phyloP scores from a whole-genome alignment of 1,284 basidiomycete species.

The Mycena sp. region DNA sequence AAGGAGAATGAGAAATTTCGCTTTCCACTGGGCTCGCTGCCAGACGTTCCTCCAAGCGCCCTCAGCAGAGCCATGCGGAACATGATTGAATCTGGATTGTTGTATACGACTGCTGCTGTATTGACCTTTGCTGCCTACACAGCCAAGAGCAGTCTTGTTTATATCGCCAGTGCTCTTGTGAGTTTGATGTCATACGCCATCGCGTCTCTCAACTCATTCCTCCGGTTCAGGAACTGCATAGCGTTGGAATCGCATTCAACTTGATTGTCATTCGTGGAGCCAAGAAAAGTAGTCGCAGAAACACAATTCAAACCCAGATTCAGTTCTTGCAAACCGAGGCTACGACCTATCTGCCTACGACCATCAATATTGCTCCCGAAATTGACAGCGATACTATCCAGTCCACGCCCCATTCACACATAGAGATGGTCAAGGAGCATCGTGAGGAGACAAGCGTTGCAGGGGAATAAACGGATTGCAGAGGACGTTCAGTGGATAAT shows the following conservation, averaged over 20 bases:
- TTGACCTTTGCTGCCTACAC: neutral
- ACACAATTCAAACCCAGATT: no score
- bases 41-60: neutral
- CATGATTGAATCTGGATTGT: slow-evolving; percentile 16
- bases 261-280: slow-evolving; percentile 12
- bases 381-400: no score
- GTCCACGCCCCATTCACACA: no score
- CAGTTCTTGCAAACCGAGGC: no score
- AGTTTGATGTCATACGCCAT: neutral
- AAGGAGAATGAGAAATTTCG: neutral
- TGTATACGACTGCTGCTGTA: slow-evolving; percentile 7
- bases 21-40: neutral
- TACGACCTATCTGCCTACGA: no score
- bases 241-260: slow-evolving; percentile 8
- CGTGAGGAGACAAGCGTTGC: no score
- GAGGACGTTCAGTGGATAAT: no score
- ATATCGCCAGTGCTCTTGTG: slow-evolving; percentile 1
- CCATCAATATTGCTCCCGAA: no score
- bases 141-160: neutral
- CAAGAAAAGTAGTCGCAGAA: no score
- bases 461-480: no score
- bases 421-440: no score
- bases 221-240: neutral
- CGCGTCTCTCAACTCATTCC: neutral
- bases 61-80: slow-evolving; percentile 6